These are phyloP conservation scores for Macrophomina phaseolina DNA, from an alignment of 2,329 filamentous ascomycete species.

Conservation along the genomic window DNA sequence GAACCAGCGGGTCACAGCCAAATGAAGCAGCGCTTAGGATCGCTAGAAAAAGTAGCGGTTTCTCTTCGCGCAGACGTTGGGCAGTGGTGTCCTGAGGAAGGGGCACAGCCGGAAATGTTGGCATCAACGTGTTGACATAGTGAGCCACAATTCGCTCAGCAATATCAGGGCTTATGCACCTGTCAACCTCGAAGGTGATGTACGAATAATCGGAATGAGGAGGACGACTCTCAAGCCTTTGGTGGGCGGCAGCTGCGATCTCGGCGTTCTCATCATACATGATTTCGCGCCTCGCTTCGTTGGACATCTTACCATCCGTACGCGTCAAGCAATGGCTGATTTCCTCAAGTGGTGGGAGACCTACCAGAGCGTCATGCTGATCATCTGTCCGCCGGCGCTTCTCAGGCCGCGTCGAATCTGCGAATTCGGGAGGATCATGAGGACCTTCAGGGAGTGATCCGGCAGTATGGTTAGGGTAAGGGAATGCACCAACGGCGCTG, in stretches of 20 bases:
- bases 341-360: not conserved
- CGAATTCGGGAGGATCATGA: not conserved
- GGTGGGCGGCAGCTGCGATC: slow-evolving; percentile 16
- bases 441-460: slow-evolving; percentile 1
- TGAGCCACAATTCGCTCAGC: slow-evolving; percentile 63
- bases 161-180: slow-evolving; percentile 57
- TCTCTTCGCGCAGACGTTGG: slow-evolving; percentile 60
- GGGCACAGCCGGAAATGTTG: slow-evolving; percentile 63
- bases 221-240: slow-evolving; percentile 16
- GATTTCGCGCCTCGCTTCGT: slow-evolving; percentile 37
- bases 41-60: slow-evolving; percentile 65
- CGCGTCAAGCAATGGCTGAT: not conserved
- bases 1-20: slow-evolving; percentile 50
- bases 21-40: slow-evolving; percentile 61
- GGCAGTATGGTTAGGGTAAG: not conserved
- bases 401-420: slow-evolving; percentile 20
- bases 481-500: not conserved
- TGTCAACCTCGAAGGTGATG: slow-evolving; percentile 47
- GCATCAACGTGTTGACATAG: slow-evolving; percentile 60
- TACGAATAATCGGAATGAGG: slow-evolving; percentile 44
- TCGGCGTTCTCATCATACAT: slow-evolving; percentile 24
- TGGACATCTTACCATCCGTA: slow-evolving; percentile 1
- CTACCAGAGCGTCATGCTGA: slow-evolving; percentile 6
- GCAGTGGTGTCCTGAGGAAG: slow-evolving; percentile 62
- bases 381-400: slow-evolving; percentile 23